These are phyloP conservation scores for Podaxis sp. DNA, from an alignment of 768 basidiomycete species.

Conservation along the genomic window DNA sequence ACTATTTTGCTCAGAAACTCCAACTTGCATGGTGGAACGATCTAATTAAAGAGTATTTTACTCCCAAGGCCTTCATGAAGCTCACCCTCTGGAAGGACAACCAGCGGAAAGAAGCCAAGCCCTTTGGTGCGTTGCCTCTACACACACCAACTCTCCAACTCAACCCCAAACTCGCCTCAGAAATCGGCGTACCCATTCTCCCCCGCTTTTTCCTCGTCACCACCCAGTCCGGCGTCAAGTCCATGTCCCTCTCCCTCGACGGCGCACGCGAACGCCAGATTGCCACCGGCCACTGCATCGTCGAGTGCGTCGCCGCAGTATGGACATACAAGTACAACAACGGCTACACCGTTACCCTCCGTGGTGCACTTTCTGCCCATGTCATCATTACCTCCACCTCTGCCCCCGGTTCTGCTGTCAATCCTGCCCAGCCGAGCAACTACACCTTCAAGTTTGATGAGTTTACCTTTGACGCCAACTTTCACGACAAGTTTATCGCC, in stretches of 20 bases:
- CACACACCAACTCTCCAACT: neutral
- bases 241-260: constrained; percentile 78
- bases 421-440: constrained; percentile 20
- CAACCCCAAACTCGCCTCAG: constrained; percentile 32
- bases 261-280: constrained; percentile 67
- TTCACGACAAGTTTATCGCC: constrained; percentile 73
- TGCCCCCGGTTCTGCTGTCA: constrained; percentile 22
- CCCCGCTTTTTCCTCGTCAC: constrained; percentile 86
- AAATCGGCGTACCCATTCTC: constrained; percentile 76
- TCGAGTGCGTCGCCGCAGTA: constrained; percentile 70
- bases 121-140: constrained; percentile 61
- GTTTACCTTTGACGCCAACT: constrained; percentile 70
- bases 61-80: constrained; percentile 68
- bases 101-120: constrained; percentile 73
- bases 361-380: constrained; percentile 72
- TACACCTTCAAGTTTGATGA: constrained; percentile 64
- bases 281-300: constrained; percentile 45
- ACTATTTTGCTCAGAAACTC: constrained; percentile 43
- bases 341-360: constrained; percentile 75
- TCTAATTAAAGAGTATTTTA: constrained; percentile 69
- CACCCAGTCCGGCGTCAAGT: constrained; percentile 80
- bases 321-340: constrained; percentile 84
- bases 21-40: constrained; percentile 66
- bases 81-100: constrained; percentile 90
- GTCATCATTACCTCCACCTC: constrained; percentile 40